Percentiles rank a stretch among this genome's conserved stretches.
Evolutionary conservation across 2,329 filamentous ascomycete genomes (phyloP).

Genomic region (Fusarium haematococcum): DNA sequence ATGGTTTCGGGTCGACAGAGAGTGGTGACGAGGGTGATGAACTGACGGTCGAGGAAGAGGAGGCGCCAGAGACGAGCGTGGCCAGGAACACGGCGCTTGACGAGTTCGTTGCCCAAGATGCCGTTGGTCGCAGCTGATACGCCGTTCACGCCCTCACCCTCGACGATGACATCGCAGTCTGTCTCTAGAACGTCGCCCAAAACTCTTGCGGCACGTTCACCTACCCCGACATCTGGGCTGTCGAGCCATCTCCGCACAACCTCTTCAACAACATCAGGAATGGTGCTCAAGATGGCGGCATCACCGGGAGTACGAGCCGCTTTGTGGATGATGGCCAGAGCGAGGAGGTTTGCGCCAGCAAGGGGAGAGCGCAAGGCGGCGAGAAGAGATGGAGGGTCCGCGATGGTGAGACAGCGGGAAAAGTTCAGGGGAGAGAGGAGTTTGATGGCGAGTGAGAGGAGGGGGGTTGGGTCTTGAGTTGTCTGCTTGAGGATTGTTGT

Average conservation of each 20-base stretch:
- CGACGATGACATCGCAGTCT: slow-evolving; percentile 59
- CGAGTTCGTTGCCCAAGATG: slow-evolving; percentile 51
- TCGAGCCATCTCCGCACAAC: slow-evolving; percentile 66
- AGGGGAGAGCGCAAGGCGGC: slow-evolving; percentile 65
- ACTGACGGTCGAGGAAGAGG: slow-evolving; percentile 59
- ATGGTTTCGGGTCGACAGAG: slow-evolving; percentile 48
- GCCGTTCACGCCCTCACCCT: slow-evolving; percentile 44
- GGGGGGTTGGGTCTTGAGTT: slow-evolving; percentile 61
- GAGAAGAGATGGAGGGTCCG: slow-evolving; percentile 63
- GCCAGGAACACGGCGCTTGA: slow-evolving; percentile 56
- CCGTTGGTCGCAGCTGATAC: slow-evolving; percentile 7
- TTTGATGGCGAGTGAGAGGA: slow-evolving; percentile 66
- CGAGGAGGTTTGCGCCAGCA: slow-evolving; percentile 68
- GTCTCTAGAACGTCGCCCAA: slow-evolving; percentile 66
- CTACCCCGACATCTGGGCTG: slow-evolving; percentile 65
- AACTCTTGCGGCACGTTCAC: slow-evolving; percentile 62
- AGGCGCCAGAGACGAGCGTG: slow-evolving; percentile 66
- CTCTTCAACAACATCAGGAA: slow-evolving; percentile 61
- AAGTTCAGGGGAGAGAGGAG: slow-evolving; percentile 67
- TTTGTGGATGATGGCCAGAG: slow-evolving; percentile 67
- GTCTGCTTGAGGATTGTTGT: slow-evolving; percentile 64
- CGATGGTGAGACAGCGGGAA: slow-evolving; percentile 62
- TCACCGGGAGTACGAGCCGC: slow-evolving; percentile 62
- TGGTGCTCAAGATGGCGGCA: slow-evolving; percentile 61
- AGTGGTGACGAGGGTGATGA: slow-evolving; percentile 59